Conservation (phyloP, 768 basidiomycete species). For the Boletus sp. region DNA sequence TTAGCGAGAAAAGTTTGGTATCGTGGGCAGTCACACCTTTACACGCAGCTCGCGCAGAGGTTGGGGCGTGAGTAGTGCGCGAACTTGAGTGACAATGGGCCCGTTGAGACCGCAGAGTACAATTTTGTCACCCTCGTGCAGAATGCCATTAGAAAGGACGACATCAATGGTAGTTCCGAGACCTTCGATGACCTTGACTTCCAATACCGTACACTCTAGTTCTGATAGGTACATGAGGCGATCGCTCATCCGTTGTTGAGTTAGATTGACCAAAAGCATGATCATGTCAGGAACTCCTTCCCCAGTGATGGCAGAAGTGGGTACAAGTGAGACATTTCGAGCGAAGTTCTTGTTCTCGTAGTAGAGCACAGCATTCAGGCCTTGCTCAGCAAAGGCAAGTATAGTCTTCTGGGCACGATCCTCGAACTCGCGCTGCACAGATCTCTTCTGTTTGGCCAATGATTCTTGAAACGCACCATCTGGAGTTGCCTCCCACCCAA, state of each 20-base stretch:
- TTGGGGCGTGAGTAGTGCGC: conserved; percentile 94
- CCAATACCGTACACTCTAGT: conserved; percentile 95
- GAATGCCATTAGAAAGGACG: conserved; percentile 89
- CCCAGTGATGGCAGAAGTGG: conserved; percentile 96
- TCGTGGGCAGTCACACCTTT: conserved; percentile 56
- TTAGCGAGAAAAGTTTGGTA: conserved; percentile 1
- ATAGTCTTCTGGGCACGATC: conserved; percentile 83
- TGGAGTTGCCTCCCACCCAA: conserved; percentile 89
- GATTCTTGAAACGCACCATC: conserved; percentile 93
- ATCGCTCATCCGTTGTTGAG: conserved; percentile 97
- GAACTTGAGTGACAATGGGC: conserved; percentile 91
- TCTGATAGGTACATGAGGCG: conserved; percentile 97
- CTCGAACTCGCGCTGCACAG: conserved; percentile 90
- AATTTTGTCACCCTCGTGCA: conserved; percentile 90
- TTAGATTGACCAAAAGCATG: conserved; percentile 95
- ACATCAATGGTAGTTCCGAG: conserved; percentile 98
- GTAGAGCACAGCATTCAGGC: conserved; percentile 91
- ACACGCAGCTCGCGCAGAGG: conserved; percentile 93
- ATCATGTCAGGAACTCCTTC: conserved; percentile 99
- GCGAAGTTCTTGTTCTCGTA: conserved; percentile 97
- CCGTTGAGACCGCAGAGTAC: conserved; percentile 97
- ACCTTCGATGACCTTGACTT: conserved; percentile 98
- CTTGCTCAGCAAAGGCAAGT: conserved; percentile 96
- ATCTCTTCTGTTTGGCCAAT: conserved; percentile 71
- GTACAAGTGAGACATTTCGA: conserved; percentile 92